Evolutionary conservation across 331 rosid species (phyloP).

Genomic region (Malus hybrid): DNA sequence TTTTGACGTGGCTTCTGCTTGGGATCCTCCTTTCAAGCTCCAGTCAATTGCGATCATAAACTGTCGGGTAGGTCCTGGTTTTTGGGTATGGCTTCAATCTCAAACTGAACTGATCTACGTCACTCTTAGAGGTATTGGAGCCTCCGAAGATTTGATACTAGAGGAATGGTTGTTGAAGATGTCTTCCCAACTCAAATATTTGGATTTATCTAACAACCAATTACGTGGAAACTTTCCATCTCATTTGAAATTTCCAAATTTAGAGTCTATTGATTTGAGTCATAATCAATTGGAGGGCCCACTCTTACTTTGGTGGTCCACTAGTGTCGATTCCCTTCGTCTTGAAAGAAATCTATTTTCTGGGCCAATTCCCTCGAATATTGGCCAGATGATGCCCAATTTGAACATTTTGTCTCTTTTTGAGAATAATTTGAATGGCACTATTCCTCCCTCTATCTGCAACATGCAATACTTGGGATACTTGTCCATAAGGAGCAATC

Average conservation of each 20-base stretch:
- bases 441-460: background rate
- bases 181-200: background rate
- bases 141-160: background rate
- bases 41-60: background rate
- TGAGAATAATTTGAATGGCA: background rate
- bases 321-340: background rate
- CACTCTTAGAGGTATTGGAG: background rate
- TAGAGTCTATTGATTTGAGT: background rate
- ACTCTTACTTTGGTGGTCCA: background rate
- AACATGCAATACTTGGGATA: background rate
- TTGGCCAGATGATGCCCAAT: background rate
- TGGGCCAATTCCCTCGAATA: background rate
- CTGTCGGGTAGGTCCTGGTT: conserved; percentile 11
- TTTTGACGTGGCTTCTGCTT: background rate
- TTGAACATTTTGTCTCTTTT: background rate
- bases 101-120: conserved; percentile 1
- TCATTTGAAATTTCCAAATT: background rate
- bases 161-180: conserved; percentile 8
- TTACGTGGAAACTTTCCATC: background rate
- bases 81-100: conserved; percentile 10
- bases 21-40: conserved; percentile 15
- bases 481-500: background rate
- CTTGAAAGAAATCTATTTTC: background rate
- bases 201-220: conserved; percentile 1
- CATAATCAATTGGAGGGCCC: conserved; percentile 1